phyloP scores from a whole-genome alignment of 352 stramenopile species.

The Globisporangium nodosum region DNA sequence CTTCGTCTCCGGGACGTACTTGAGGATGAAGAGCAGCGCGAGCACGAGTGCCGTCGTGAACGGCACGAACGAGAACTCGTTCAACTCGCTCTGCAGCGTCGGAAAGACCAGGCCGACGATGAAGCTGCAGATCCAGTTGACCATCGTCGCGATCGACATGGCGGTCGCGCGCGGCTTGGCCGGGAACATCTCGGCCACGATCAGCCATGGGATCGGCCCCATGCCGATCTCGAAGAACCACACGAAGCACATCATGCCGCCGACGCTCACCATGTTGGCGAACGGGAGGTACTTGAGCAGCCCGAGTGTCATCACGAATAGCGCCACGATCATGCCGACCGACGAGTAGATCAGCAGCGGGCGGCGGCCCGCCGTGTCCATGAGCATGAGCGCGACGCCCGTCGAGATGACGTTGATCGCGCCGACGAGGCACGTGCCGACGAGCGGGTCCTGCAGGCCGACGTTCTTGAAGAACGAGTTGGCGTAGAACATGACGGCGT shows the following conservation, averaged over 20 bases:
- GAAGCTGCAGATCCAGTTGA: slow-evolving; percentile 96
- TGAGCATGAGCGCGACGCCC: slow-evolving; percentile 61
- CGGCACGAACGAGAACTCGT: slow-evolving; percentile 87
- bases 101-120: slow-evolving; percentile 93
- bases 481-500: slow-evolving; percentile 79
- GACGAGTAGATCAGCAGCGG: slow-evolving; percentile 69
- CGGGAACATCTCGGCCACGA: slow-evolving; percentile 96
- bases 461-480: slow-evolving; percentile 76
- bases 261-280: slow-evolving; percentile 48
- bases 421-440: slow-evolving; percentile 57
- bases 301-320: slow-evolving; percentile 56
- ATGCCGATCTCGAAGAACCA: slow-evolving; percentile 70
- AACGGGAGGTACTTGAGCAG: slow-evolving; percentile 64
- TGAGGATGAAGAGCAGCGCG: slow-evolving; percentile 70
- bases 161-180: slow-evolving; percentile 88
- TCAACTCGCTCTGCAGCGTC: slow-evolving; percentile 81
- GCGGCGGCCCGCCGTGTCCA: slow-evolving; percentile 65
- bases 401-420: slow-evolving; percentile 72
- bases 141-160: slow-evolving; percentile 89
- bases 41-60: slow-evolving; percentile 83
- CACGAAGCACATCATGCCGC: slow-evolving; percentile 71
- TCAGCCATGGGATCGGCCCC: slow-evolving; percentile 94
- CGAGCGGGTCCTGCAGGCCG: slow-evolving; percentile 55
- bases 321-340: slow-evolving; percentile 63
- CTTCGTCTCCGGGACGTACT: slow-evolving; percentile 90